Base-by-base conservation (phyloP, 2,329 filamentous ascomycete species). In the Arachnomyces sp. region DNA sequence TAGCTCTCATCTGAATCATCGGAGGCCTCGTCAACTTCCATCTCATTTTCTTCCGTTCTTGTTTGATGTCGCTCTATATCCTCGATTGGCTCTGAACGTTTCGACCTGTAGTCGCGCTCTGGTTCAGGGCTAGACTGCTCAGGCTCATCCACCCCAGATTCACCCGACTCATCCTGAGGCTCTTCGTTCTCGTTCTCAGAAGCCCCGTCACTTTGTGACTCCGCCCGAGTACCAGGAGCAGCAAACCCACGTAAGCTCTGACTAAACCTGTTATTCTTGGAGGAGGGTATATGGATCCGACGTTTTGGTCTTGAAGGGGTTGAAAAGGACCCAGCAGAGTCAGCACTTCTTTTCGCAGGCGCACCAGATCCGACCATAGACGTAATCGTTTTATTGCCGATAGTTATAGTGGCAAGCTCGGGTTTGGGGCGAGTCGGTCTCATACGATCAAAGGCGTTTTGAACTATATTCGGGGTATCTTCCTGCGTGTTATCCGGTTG, bases 361-460 rank as follows among this genome's bases (percentile, higher is more conserved):
- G 68, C 54, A 36, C 73, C 67, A 36, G 69, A 74, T 1, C 82
- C 81, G 48, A 87, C 72, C 25, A 78, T 71, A 14, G 79, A 80
- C 0, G 76, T 81, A 4, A 79, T 71, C 0, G 80, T 85, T 34
- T 72, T 73, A 45, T 80, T 71, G 1, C 83, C 84, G 39, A 90
- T 77, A 0, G 82, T 88, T 35, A 90, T 84, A 2, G 82, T 85
- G 14, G 84, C 83, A 38, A 81, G 66, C 51, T 85, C 79, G 18
- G 72, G 64, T 1, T 74, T 72, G 2, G 73, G 65, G 28, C 82
- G 73, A 54, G 77, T 82, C 1, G 74, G 71, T 12, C 78, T 70
- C 75, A 81, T 81, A 13, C 74, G 70, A 55, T 80, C 75, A 49
- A 81, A 81, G 1, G 78, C 78, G 52, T 72, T 78, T 38, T 74